Evolutionary conservation across 345 rosid genomes (phyloP).

Genomic region (Eucalyptus victrix): DNA sequence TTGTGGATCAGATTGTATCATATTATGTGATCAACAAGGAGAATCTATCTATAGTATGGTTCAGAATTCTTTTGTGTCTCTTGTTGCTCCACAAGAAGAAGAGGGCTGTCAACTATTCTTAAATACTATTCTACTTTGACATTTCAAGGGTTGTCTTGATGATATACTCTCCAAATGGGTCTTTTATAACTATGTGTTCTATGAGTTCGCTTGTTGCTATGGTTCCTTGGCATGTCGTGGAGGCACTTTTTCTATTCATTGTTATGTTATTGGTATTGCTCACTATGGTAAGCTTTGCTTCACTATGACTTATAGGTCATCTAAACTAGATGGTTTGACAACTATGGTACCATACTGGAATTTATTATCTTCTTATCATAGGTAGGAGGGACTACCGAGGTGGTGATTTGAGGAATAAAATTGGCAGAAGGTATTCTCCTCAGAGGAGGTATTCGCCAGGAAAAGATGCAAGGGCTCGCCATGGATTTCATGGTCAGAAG

Average conservation of each 20-base stretch:
- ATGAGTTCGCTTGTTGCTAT: conserved; percentile 31
- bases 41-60: neutral
- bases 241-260: conserved; percentile 39
- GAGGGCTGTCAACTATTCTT: conserved; percentile 16
- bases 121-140: conserved; percentile 12
- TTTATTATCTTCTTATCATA: conserved; percentile 13
- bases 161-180: conserved; percentile 16
- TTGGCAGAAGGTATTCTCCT: conserved; percentile 67
- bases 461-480: conserved; percentile 32
- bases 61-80: conserved; percentile 2
- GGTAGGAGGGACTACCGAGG: conserved; percentile 49
- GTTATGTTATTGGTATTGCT: conserved; percentile 36
- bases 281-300: conserved; percentile 36
- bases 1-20: neutral
- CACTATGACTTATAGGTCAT: neutral
- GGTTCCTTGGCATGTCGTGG: conserved; percentile 37
- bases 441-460: conserved; percentile 39
- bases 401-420: conserved; percentile 74
- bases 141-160: conserved; percentile 15
- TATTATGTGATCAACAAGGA: neutral
- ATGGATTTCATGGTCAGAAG: conserved; percentile 38
- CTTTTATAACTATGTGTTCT: conserved; percentile 25
- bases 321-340: neutral
- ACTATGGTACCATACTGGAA: neutral
- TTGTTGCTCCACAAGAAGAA: conserved; percentile 28